Evolutionary conservation across 768 basidiomycete genomes (phyloP), one percentile per base, ranked within the genome.

Genomic region (Roridomyces roridus): DNA sequence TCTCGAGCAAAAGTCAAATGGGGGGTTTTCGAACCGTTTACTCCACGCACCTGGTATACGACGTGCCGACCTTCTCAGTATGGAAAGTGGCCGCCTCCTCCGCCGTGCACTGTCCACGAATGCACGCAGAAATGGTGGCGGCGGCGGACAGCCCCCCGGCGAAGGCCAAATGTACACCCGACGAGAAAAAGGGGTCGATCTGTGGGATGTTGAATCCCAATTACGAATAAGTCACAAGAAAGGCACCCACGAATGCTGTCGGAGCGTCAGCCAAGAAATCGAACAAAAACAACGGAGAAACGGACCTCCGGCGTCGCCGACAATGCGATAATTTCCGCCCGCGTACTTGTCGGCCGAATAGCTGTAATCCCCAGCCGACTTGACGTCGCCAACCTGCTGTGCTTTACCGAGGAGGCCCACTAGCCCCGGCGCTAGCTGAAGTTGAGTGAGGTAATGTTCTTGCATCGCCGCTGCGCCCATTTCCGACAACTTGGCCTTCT

Each of bases 91-190:
- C 61, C 11, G 70, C 72, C 34, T 72, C 63, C 21, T 39, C 51
- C 44, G 72, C 70, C 11, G 68, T 60, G 51, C 66, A 68, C 2
- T 73, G 58, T n/a, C 69, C 71, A 15, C 69, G 66, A 24, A 75
- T 67, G n/a, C 70, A 67, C 14, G 75, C 74, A 41, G 64, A 57
- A 35, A 77, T 73, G 4, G 73, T 69, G 5, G 69, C 56, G 14
- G 75, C 75, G 4, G 75, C 75, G 1, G 73, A 68, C 3, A 77
- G 62, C 4, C 65, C 75, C 28, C 72, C 62, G 0, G 70, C 65
- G 15, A 75, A 55, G 5, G 39, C 39, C 39, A 40, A 18, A n/a
- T 40, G 39, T 9, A 40, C 39, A 73, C 75, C 18, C 74, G 64
- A 59, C 17, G 39, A 40, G 21, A 40, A 40, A 10, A 40, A 40